These are phyloP conservation scores for Avena insularis DNA, from an alignment of 176 grass and related monocot species.

Conservation along the genomic window DNA sequence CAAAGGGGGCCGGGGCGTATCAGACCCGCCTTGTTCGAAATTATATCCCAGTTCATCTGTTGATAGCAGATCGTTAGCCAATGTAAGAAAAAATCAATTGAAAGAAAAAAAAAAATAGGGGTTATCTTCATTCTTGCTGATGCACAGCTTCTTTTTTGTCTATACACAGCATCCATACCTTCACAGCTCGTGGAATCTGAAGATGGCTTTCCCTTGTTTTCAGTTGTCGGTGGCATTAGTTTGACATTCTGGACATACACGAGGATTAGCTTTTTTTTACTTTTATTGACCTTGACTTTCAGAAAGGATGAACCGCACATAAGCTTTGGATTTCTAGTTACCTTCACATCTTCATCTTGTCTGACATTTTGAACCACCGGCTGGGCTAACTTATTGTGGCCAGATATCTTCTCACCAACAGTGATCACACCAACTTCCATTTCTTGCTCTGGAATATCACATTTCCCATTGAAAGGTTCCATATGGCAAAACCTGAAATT, in stretches of 20 bases:
- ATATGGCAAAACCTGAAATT: slow-evolving; percentile 84
- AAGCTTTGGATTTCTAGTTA: slow-evolving; percentile 30
- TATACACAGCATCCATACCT: slow-evolving; percentile 11
- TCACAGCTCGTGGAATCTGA: background rate
- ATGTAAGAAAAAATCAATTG: background rate
- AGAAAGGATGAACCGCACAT: background rate
- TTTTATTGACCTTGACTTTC: background rate
- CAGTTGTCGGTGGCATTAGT: background rate
- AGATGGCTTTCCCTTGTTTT: slow-evolving; percentile 17
- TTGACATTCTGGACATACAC: slow-evolving; percentile 12
- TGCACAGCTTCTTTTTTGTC: background rate
- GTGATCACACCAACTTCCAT: slow-evolving; percentile 52
- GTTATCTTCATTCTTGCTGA: background rate
- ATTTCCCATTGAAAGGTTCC: slow-evolving; percentile 73
- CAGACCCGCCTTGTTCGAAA: slow-evolving; percentile 31
- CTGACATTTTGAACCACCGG: background rate
- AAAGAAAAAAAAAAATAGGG: background rate
- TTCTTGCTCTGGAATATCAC: slow-evolving; percentile 67
- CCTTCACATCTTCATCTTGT: slow-evolving; percentile 42
- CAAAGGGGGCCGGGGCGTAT: background rate
- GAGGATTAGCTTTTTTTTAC: background rate
- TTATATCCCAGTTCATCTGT: slow-evolving; percentile 15
- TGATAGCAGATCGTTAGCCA: slow-evolving; percentile 22
- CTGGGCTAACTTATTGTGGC: slow-evolving; percentile 1
- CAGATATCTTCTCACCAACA: slow-evolving; percentile 60